These are phyloP conservation scores for Crassisporium funariophilum DNA, from an alignment of 768 basidiomycete species.

Conservation along the genomic window DNA sequence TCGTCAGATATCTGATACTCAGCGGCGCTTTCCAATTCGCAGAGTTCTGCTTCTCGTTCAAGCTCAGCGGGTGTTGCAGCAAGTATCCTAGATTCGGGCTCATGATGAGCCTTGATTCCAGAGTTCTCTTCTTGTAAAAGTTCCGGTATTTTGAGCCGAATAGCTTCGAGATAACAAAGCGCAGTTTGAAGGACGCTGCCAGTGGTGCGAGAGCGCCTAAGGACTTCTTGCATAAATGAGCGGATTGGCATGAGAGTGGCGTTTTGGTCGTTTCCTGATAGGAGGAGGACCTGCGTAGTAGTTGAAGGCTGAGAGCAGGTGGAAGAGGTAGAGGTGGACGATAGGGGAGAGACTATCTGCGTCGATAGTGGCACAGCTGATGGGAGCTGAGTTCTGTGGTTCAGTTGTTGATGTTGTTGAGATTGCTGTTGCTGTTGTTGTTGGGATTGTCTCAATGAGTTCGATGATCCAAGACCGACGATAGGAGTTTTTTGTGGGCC, in stretches of 20 bases:
- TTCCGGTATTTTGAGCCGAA: constrained; percentile 71
- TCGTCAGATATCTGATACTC: constrained; percentile 22
- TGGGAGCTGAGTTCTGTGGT: too few species aligned
- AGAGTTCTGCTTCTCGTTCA: constrained; percentile 39
- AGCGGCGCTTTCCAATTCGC: constrained; percentile 17
- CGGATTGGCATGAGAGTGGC: constrained; percentile 60
- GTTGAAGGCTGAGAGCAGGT: neutral
- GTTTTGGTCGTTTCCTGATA: constrained; percentile 24
- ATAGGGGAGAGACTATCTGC: too few species aligned
- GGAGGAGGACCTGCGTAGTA: neutral
- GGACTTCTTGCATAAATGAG: constrained; percentile 85
- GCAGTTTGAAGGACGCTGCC: constrained; percentile 86
- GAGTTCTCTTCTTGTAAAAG: constrained; percentile 53
- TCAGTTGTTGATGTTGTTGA: too few species aligned
- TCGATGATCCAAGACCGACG: constrained; percentile 5
- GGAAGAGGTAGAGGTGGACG: constrained; percentile 19
- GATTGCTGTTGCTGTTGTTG: too few species aligned
- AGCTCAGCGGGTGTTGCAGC: constrained; percentile 46
- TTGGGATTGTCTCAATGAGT: too few species aligned
- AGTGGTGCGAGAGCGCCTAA: constrained; percentile 84
- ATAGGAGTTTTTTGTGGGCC: constrained; percentile 15
- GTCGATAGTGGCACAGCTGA: too few species aligned
- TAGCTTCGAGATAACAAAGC: constrained; percentile 83
- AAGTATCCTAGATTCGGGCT: constrained; percentile 46
- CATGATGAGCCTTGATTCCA: constrained; percentile 42